Evolutionary conservation across 306 rosid genomes (phyloP).

Genomic region (Chamaecrista fasciculata): DNA sequence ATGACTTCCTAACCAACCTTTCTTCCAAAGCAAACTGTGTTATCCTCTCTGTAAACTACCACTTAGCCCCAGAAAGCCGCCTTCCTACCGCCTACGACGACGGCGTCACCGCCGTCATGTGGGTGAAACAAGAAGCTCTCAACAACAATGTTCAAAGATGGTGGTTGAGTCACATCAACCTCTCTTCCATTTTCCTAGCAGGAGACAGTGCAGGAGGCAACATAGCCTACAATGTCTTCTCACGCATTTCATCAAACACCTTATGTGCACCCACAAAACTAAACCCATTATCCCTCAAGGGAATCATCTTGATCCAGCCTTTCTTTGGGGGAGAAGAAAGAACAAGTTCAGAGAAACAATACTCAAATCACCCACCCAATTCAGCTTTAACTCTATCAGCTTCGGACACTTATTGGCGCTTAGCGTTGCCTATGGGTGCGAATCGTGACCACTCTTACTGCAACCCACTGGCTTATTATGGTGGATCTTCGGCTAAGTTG

Average conservation of each 20-base stretch:
- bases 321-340: constrained; percentile 82
- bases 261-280: constrained; percentile 24
- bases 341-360: constrained; percentile 57
- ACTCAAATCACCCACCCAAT: constrained; percentile 40
- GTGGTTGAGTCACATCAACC: constrained; percentile 63
- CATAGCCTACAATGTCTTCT: constrained; percentile 68
- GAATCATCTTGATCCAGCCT: constrained; percentile 74
- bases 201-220: constrained; percentile 98
- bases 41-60: constrained; percentile 63
- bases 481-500: constrained; percentile 40
- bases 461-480: constrained; percentile 58
- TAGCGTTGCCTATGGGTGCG: constrained; percentile 67
- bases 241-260: constrained; percentile 34
- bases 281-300: constrained; percentile 50
- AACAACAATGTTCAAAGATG: constrained; percentile 47
- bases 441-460: constrained; percentile 75
- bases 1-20: constrained; percentile 62
- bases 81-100: constrained; percentile 83
- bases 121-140: constrained; percentile 63
- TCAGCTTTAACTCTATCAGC: constrained; percentile 60
- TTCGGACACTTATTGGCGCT: constrained; percentile 71
- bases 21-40: constrained; percentile 56
- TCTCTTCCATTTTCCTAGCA: constrained; percentile 46
- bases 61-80: constrained; percentile 71
- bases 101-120: constrained; percentile 55